phyloP scores from a whole-genome alignment of 2,329 filamentous ascomycete species.

The Pestalotiopsis sp. region DNA sequence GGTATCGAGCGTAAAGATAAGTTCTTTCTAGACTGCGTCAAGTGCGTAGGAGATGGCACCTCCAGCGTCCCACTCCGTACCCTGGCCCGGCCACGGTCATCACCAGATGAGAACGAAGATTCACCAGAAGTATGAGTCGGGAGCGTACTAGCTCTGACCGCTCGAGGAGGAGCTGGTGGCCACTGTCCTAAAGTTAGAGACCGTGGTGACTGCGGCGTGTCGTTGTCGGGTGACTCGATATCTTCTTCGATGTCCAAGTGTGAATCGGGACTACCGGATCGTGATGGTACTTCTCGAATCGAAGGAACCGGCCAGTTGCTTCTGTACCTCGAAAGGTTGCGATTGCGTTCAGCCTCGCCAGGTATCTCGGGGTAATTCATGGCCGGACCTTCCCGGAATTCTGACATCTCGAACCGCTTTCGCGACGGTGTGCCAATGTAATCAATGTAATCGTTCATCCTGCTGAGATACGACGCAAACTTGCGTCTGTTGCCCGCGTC shows the following conservation, averaged over 20 bases:
- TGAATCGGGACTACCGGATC: conserved; percentile 37
- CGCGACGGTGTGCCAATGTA: conserved; percentile 49
- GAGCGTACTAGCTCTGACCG: conserved; percentile 22
- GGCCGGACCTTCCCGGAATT: conserved; percentile 48
- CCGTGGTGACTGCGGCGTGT: conserved; percentile 19
- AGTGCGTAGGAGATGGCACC: conserved; percentile 27
- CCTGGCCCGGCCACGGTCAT: conserved; percentile 21
- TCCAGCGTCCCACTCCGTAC: conserved; percentile 33
- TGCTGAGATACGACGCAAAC: conserved; percentile 45
- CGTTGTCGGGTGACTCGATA: conserved; percentile 14
- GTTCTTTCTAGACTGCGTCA: conserved; percentile 18
- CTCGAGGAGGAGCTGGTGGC: conserved; percentile 17
- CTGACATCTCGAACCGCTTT: conserved; percentile 50
- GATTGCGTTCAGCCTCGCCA: conserved; percentile 52
- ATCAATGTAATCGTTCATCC: conserved; percentile 46
- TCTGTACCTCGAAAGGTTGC: conserved; percentile 37
- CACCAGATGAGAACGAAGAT: conserved; percentile 12
- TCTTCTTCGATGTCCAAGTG: conserved; percentile 22
- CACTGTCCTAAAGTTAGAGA: conserved; percentile 22
- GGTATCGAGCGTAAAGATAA: conserved; percentile 3
- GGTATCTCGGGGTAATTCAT: conserved; percentile 59
- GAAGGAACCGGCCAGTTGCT: conserved; percentile 40
- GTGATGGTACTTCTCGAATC: conserved; percentile 33
- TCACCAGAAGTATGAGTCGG: conserved; percentile 11
- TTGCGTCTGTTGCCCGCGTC: conserved; percentile 39